phyloP scores from a whole-genome alignment of 306 rosid genomes.

The Argentina anserina region DNA sequence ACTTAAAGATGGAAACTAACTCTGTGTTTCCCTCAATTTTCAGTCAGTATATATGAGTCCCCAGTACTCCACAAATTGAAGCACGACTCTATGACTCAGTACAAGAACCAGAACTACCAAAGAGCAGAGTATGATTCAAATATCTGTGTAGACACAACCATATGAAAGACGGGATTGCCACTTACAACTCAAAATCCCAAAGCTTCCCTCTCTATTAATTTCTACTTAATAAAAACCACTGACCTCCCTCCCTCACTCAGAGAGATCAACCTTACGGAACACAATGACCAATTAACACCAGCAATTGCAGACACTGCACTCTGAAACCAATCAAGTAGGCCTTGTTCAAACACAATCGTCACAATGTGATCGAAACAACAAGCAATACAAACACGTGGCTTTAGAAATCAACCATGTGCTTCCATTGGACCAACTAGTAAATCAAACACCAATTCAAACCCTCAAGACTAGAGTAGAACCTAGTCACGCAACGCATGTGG shows the following conservation, averaged over 20 bases:
- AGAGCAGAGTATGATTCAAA: neutral
- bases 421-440: constrained; percentile 29
- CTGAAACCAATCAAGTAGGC: constrained; percentile 19
- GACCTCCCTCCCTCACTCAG: neutral
- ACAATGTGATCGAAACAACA: constrained; percentile 15
- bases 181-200: constrained; percentile 8
- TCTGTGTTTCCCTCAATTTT: neutral
- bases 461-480: no score
- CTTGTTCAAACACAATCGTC: constrained; percentile 20
- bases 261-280: neutral
- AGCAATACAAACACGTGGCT: constrained; percentile 40
- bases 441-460: constrained; percentile 4
- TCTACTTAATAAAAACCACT: neutral
- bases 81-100: neutral
- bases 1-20: neutral
- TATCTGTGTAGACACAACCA: neutral
- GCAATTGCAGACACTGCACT: constrained; percentile 12
- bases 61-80: constrained; percentile 24
- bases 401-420: constrained; percentile 33
- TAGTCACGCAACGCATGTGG: constrained; percentile 21
- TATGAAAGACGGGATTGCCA: neutral
- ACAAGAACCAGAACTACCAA: neutral
- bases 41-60: no score
- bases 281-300: constrained; percentile 11
- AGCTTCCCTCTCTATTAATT: neutral